A percentile compares a stretch with the other conserved stretches of the same genome.
Evolutionary conservation across 768 basidiomycete genomes (phyloP).

Genomic region (Dacryopinax primogenitus): DNA sequence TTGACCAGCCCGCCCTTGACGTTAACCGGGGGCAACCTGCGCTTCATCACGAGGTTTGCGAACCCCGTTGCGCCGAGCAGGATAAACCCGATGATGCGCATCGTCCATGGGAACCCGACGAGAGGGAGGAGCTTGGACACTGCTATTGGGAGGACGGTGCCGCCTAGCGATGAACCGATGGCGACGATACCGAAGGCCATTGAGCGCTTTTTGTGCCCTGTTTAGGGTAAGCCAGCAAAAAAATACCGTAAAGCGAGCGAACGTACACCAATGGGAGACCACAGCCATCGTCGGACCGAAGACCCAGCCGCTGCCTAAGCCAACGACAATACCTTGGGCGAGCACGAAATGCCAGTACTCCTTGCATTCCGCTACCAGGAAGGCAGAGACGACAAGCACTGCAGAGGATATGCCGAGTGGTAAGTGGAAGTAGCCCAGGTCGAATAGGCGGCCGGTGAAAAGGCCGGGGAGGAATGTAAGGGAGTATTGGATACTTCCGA

Average conservation of each 20-base stretch:
- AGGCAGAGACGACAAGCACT: slow-evolving; percentile 19
- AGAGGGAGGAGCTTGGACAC: slow-evolving; percentile 23
- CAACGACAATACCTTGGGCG: slow-evolving; percentile 19
- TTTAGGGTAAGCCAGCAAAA: slow-evolving; percentile 14
- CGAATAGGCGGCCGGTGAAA: slow-evolving; percentile 21
- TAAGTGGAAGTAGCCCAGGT: slow-evolving; percentile 20
- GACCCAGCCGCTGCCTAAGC: slow-evolving; percentile 21
- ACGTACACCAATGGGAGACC: slow-evolving; percentile 20
- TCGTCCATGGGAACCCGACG: slow-evolving; percentile 62
- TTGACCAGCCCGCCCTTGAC: slow-evolving; percentile 48
- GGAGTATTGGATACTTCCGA: slow-evolving; percentile 21
- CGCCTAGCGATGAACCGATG: slow-evolving; percentile 54
- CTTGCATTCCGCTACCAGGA: slow-evolving; percentile 17
- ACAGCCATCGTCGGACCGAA: slow-evolving; percentile 20
- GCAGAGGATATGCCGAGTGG: slow-evolving; percentile 15
- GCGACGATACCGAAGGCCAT: slow-evolving; percentile 51
- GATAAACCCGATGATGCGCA: slow-evolving; percentile 56
- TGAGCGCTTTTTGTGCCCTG: slow-evolving; percentile 31
- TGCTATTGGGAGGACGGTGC: slow-evolving; percentile 52
- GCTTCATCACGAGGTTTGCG: slow-evolving; percentile 41
- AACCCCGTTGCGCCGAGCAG: slow-evolving; percentile 39
- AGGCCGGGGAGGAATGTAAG: slow-evolving; percentile 19
- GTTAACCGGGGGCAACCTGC: slow-evolving; percentile 43
- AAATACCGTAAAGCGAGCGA: slow-evolving; percentile 16
- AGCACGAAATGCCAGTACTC: slow-evolving; percentile 20